Conservation (phyloP, 2,329 filamentous ascomycete genomes). For the Rutstroemia sydowiana region DNA sequence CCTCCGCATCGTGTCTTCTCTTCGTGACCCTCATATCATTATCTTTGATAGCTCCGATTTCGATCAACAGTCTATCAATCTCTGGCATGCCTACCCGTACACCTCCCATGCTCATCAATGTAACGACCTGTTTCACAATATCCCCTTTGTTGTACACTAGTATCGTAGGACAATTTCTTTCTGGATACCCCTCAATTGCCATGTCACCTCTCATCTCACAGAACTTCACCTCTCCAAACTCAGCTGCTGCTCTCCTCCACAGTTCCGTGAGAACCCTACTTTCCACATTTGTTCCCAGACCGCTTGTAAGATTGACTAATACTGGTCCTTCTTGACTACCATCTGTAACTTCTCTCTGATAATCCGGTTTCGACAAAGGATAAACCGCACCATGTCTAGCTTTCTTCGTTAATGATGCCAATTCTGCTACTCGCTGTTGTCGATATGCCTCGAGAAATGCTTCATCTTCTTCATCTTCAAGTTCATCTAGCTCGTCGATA, state of each 20-base stretch:
- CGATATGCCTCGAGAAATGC: slow-evolving; percentile 82
- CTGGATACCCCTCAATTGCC: slow-evolving; percentile 95
- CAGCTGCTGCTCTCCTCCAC: slow-evolving; percentile 74
- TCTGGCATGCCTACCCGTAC: slow-evolving; percentile 63
- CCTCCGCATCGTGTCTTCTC: slow-evolving; percentile 27
- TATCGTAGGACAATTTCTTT: slow-evolving; percentile 89
- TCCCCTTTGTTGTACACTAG: slow-evolving; percentile 88
- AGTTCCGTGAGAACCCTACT: slow-evolving; percentile 76
- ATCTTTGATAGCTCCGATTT: slow-evolving; percentile 70
- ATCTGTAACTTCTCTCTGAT: slow-evolving; percentile 84
- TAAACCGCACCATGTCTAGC: slow-evolving; percentile 86
- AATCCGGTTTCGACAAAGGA: slow-evolving; percentile 90
- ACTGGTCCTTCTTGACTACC: slow-evolving; percentile 64
- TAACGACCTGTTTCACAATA: slow-evolving; percentile 88
- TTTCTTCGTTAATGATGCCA: slow-evolving; percentile 66
- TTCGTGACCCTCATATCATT: slow-evolving; percentile 65
- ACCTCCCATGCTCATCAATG: slow-evolving; percentile 71
- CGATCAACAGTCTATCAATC: slow-evolving; percentile 73
- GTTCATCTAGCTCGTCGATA: slow-evolving; percentile 82
- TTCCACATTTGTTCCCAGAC: slow-evolving; percentile 73
- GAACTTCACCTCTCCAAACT: slow-evolving; percentile 94
- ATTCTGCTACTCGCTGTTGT: slow-evolving; percentile 78
- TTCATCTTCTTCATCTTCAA: slow-evolving; percentile 95
- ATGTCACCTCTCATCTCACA: slow-evolving; percentile 88
- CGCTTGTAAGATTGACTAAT: slow-evolving; percentile 75